These are phyloP conservation scores for Tetraselmis striata DNA, from an alignment of 139 green algal genomes.

Conservation along the genomic window DNA sequence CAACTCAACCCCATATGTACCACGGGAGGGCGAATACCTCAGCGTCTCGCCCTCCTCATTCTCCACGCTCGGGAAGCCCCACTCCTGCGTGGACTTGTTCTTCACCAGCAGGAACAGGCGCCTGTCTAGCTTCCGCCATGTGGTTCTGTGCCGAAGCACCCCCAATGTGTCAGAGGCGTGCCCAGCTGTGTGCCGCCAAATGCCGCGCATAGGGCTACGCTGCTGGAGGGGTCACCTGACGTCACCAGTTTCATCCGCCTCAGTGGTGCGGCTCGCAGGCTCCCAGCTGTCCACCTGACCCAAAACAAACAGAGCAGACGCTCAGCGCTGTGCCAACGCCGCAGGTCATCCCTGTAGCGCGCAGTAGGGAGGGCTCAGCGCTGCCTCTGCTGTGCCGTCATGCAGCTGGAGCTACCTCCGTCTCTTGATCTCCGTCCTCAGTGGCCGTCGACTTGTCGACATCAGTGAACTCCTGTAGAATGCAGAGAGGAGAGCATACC, in stretches of 20 bases:
- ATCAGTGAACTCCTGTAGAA: background rate
- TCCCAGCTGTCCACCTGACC: background rate
- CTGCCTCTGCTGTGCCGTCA: too few species aligned
- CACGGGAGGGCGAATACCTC: too few species aligned
- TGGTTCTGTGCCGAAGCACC: too few species aligned
- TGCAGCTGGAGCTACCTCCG: background rate
- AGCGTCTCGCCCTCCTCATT: background rate
- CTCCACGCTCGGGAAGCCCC: background rate
- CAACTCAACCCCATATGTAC: too few species aligned
- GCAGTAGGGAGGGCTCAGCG: too few species aligned
- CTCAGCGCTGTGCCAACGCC: too few species aligned
- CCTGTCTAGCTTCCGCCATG: background rate
- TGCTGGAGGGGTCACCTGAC: background rate
- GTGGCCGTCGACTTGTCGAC: background rate
- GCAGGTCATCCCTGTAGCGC: too few species aligned
- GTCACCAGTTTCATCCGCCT: background rate
- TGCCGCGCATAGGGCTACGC: too few species aligned
- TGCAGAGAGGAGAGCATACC: too few species aligned
- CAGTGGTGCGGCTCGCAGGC: background rate
- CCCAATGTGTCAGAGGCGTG: too few species aligned
- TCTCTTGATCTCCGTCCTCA: background rate
- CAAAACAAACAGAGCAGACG: too few species aligned
- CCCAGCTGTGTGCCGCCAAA: too few species aligned
- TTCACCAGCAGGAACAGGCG: background rate
- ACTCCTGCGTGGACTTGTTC: background rate